Conservation (phyloP, 768 basidiomycete genomes). For the Lepiota brunneoincarnata region DNA sequence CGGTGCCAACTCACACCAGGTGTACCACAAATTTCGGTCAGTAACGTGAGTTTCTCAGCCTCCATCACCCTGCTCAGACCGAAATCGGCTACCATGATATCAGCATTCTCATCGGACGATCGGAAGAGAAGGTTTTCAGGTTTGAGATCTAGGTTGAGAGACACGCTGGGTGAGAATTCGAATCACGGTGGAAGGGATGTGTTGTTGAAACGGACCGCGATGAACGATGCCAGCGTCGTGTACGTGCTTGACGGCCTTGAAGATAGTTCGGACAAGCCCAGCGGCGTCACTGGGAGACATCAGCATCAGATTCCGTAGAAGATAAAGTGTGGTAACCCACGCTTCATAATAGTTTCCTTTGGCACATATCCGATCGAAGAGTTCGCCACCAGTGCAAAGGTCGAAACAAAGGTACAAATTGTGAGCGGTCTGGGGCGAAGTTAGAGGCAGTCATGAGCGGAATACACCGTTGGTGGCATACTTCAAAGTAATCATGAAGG, state of each 20-base stretch:
- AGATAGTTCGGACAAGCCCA: constrained; percentile 80
- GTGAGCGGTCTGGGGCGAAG: constrained; percentile 67
- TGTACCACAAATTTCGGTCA: constrained; percentile 96
- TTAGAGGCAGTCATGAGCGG: neutral
- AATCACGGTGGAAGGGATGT: neutral
- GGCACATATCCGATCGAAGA: constrained; percentile 98
- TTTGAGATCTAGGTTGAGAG: constrained; percentile 68
- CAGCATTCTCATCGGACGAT: constrained; percentile 82
- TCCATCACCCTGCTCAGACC: constrained; percentile 90
- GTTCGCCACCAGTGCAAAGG: constrained; percentile 94
- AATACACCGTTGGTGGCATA: constrained; percentile 25
- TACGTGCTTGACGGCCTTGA: constrained; percentile 86
- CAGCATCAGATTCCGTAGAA: constrained; percentile 3
- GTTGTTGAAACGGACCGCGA: constrained; percentile 47
- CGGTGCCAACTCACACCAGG: constrained; percentile 58
- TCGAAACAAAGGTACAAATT: constrained; percentile 96
- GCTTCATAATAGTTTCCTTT: constrained; percentile 96
- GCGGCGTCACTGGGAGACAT: constrained; percentile 73
- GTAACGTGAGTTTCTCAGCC: constrained; percentile 78
- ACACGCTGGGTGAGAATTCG: neutral
- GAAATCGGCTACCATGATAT: constrained; percentile 97
- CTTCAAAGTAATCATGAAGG: constrained; percentile 95
- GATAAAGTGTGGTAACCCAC: constrained; percentile 37
- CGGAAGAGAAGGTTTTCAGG: constrained; percentile 98
- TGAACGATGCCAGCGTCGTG: constrained; percentile 93